Evolutionary conservation across 1,139 yeast genomes (phyloP), one percentile per base, ranked within the genome.

Genomic region (Yamadazyma diospyri): DNA sequence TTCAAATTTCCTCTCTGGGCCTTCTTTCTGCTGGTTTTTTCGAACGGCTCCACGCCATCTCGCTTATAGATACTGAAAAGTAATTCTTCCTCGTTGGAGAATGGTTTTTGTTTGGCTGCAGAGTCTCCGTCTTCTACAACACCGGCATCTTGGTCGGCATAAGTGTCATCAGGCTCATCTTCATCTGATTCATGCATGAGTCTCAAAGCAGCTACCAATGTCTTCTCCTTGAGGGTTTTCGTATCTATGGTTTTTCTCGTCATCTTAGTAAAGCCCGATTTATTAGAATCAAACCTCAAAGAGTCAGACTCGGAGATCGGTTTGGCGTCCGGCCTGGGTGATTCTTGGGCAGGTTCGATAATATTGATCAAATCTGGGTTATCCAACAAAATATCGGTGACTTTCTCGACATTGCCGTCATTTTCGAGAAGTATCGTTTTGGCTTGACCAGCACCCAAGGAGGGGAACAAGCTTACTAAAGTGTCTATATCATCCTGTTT

Each of bases 111-210:
- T 6, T 18, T 22, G 14, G 19, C 25, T 17, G 25, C 29, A 29
- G 26, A 17, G 30, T 14, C 41, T 38, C 26, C 45, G 55, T 26
- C 30, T 10, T 31, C 30, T 5, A 27, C 32, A 12, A 48, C 33
- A 0, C 60, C 64, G 3, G 48, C 45, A 37, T 81, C 94, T 23
- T 81, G 82, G 27, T 82, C 94, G 33, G 76, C 82, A 50, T 86
- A 86, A 0, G 94, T 84, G 46, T 87, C 95, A 52, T 86, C 96
- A 3, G 84, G 79, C 43, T 84, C 94, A 47, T 75, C 80, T 46
- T 84, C 95, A 40, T 83, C 92, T 14, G 78, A 72, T 30, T 81
- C 84, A 46, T 83, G 81, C 40, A 84, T 61, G 43, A 81, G 55
- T 35, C 76, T 60, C 43, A 86, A 61, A 0, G 94, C 89, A 29